Evolutionary conservation across 495 filamentous ascomycete genomes (phyloP), one percentile per base, ranked within the genome.

Genomic region (Daldinia childiae): DNA sequence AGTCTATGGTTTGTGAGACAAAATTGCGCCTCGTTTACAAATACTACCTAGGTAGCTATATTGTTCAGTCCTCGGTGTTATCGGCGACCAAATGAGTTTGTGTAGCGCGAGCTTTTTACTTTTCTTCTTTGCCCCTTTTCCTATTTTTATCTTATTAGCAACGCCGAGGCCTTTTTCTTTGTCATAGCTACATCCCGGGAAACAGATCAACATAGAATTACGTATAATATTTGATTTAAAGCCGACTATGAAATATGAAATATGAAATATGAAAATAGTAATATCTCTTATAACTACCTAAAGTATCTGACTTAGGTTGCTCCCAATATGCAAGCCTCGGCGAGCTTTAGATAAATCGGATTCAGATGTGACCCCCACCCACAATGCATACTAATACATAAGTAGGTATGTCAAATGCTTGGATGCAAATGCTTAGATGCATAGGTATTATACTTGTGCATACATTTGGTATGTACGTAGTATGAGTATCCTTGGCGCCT

Each of bases 401-500:
- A 8, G 30, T 32, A 32, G 30, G 30, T 32, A 32, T 32, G 9
- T 32, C 30, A 9, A 8, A 9, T 32, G 6, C 30, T 32, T 9
- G 9, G 0, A 52, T 52, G 19, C 48, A 27, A 8, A 9, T 32
- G 6, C 30, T 32, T 9, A 32, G 0, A 52, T 52, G 19, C 48
- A 27, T n/a, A n/a, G n/a, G n/a, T n/a, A n/a, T n/a, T 52, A 52
- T 4, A 54, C 3, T 7, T 30, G 26, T 21, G 1, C 30, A 32
- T 56, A 59, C 15, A 62, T 48, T 26, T 34, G 4, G 51, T 26
- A 27, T 32, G 14, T 34, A n/a, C n/a, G n/a, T n/a, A n/a, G n/a
- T n/a, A 56, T 55, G 36, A 15, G 39, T 51, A 45, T 60, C 39
- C 36, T 67, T 73, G 63, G 62, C 65, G 65, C 56, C 65, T 43